phyloP scores from a whole-genome alignment of 805 yeast genomes.

The Grigorovia yakushimaensis region DNA sequence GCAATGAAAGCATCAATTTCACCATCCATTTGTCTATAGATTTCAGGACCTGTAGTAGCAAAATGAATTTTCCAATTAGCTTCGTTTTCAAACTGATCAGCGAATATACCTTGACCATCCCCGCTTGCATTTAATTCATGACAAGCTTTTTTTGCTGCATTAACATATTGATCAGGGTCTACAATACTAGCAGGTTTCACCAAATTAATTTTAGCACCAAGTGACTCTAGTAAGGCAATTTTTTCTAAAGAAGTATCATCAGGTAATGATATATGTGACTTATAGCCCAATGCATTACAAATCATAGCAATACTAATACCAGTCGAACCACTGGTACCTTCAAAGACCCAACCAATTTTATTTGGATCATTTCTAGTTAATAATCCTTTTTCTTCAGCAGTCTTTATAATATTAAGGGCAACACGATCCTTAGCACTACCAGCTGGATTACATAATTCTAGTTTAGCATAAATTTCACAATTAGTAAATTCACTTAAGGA shows the following conservation, averaged over 20 bases:
- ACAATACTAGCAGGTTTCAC: constrained; percentile 94
- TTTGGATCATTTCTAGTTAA: constrained; percentile 50
- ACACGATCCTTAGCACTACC: constrained; percentile 95
- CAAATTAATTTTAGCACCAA: constrained; percentile 76
- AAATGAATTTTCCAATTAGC: constrained; percentile 83
- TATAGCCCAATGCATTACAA: constrained; percentile 82
- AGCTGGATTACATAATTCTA: constrained; percentile 83
- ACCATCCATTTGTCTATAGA: constrained; percentile 61
- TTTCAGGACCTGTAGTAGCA: constrained; percentile 84
- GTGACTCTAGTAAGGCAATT: constrained; percentile 52
- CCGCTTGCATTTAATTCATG: constrained; percentile 32
- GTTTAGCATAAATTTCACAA: constrained; percentile 74
- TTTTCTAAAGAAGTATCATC: constrained; percentile 88
- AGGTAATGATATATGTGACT: constrained; percentile 87
- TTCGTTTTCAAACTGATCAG: constrained; percentile 92
- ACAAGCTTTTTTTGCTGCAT: constrained; percentile 68
- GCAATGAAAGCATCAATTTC: constrained; percentile 67
- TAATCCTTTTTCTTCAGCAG: constrained; percentile 51
- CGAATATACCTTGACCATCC: constrained; percentile 56
- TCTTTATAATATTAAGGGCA: constrained; percentile 71
- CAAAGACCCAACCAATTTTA: constrained; percentile 47
- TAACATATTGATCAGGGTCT: constrained; percentile 87
- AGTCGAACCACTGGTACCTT: constrained; percentile 95
- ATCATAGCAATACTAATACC: constrained; percentile 89
- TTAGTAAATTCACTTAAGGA: constrained; percentile 68